Evolutionary conservation across 1,139 yeast species (phyloP), one percentile per base, ranked within the genome.

Genomic region (Nakaseomyces nivariensis): DNA sequence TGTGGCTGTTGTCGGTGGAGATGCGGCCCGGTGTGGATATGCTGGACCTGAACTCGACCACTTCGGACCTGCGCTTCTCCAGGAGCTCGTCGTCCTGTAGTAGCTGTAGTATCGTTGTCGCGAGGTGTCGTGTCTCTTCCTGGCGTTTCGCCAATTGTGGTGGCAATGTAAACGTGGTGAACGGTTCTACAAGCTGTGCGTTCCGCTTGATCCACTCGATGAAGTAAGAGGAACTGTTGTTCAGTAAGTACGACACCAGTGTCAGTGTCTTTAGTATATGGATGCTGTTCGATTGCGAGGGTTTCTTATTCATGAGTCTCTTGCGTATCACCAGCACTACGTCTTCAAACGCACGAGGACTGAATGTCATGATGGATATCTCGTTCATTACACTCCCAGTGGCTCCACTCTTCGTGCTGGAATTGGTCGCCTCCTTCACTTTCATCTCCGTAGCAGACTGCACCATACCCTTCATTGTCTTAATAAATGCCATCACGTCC

Each of bases 1-100:
- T n/a, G 36, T 33, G 66, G 44, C 64, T 60, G 45, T 60, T 60
- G 49, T 62, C 67, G 1, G 67, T 62, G 13, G 66, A 62, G 48
- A 62, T 62, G 37, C 66, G 54, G 4, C 67, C 67, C 2, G 67
- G 67, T 1, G 65, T 61, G 1, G 67, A 62, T n/a, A 64, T 58
- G 50, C 67, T 64, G 8, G 67, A 60, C 40, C 67, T 48, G 48
- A 64, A 62, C 44, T 58, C 57, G 10, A 58, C 51, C 2, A 64
- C 59, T 36, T 62, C 64, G 31, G 50, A 52, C 40, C 66, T 53
- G 36, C 60, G 52, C 45, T 56, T 51, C 41, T 61, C 63, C 25
- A 64, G 52, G 6, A 63, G 45, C n/a, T 54, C 55, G 32, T 57
- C 58, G 49, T 64, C 63, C 22, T 54, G 52, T 27, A 63, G 49